Conservation (phyloP, 192 early-diverging fungal species). For the Dissophora ornata region DNA sequence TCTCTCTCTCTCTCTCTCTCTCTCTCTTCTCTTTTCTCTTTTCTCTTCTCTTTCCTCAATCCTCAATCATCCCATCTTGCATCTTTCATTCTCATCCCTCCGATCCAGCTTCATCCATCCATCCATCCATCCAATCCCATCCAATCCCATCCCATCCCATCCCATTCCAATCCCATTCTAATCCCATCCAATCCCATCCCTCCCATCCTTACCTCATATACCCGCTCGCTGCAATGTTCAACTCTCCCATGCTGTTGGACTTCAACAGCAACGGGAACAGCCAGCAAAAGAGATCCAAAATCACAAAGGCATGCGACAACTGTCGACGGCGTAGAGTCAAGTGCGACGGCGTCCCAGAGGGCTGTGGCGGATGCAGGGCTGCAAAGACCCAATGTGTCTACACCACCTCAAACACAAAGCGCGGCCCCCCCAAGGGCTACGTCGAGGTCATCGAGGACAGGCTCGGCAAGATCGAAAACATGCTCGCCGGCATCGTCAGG, state of each 20-base stretch:
- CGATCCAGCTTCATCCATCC: too few relatives aligned
- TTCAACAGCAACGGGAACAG: conserved; percentile 35
- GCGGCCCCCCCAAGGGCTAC: conserved; percentile 80
- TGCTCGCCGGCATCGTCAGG: conserved; percentile 64
- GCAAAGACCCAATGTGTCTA: conserved; percentile 69
- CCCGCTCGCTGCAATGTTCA: conserved; percentile 38
- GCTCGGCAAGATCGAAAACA: conserved; percentile 68
- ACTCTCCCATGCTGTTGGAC: conserved; percentile 54
- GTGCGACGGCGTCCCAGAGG: conserved; percentile 71
- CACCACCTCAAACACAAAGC: conserved; percentile 74
- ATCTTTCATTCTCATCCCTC: too few relatives aligned
- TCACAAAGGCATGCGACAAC: conserved; percentile 66
- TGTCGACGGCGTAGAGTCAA: conserved; percentile 78
- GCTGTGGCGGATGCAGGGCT: conserved; percentile 73
- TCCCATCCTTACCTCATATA: background rate
- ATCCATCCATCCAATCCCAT: background rate
- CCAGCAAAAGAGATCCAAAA: conserved; percentile 55
- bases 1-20: background rate
- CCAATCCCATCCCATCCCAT: background rate
- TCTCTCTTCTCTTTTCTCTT: background rate
- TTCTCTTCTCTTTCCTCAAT: too few relatives aligned
- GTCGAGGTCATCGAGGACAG: conserved; percentile 78
- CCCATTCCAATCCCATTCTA: background rate
- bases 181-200: background rate
- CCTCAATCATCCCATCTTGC: too few relatives aligned